Percentiles rank a stretch among this genome's conserved stretches.
Conservation (phyloP, 1,284 basidiomycete species). For the Ganoderma sinense region DNA sequence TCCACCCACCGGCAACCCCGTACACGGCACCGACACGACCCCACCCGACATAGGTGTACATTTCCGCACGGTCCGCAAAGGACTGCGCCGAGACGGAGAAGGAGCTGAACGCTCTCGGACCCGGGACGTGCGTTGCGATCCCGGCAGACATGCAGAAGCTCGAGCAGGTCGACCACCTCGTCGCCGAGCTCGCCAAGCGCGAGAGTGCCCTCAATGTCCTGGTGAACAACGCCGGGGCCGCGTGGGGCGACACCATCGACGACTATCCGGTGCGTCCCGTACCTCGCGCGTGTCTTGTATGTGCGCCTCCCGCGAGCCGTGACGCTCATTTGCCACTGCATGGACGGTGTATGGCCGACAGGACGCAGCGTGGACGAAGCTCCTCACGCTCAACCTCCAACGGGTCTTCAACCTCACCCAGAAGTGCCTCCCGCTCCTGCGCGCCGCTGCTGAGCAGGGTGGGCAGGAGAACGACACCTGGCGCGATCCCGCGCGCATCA, state of each 20-base stretch:
- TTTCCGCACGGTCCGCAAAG: conserved; percentile 66
- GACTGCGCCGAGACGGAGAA: conserved; percentile 65
- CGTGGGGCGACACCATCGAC: conserved; percentile 67
- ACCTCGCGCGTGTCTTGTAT: not conserved
- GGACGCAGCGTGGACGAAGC: conserved; percentile 63
- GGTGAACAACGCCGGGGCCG: conserved; percentile 75
- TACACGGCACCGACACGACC: too few species aligned
- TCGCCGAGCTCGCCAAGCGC: conserved; percentile 54
- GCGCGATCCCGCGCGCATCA: conserved; percentile 64
- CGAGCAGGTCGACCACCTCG: conserved; percentile 64
- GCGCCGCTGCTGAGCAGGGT: conserved; percentile 55
- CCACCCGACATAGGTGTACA: conserved; percentile 48
- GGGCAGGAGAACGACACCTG: conserved; percentile 47
- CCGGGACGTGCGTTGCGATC: conserved; percentile 64
- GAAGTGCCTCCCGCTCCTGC: conserved; percentile 67
- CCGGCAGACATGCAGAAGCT: conserved; percentile 68
- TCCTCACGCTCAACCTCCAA: conserved; percentile 73
- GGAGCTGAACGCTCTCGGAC: conserved; percentile 61
- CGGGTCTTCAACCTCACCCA: conserved; percentile 78
- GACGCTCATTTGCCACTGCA: not conserved
- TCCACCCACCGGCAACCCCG: not conserved
- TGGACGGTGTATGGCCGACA: conserved; percentile 29
- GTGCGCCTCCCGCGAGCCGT: not conserved
- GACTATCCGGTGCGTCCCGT: conserved; percentile 55
- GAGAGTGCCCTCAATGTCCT: conserved; percentile 68